A percentile compares a stretch with the other conserved stretches of the same genome.
These are phyloP conservation scores for Colletotrichum graminicola DNA, from an alignment of 2,329 filamentous ascomycete species.

Conservation along the genomic window DNA sequence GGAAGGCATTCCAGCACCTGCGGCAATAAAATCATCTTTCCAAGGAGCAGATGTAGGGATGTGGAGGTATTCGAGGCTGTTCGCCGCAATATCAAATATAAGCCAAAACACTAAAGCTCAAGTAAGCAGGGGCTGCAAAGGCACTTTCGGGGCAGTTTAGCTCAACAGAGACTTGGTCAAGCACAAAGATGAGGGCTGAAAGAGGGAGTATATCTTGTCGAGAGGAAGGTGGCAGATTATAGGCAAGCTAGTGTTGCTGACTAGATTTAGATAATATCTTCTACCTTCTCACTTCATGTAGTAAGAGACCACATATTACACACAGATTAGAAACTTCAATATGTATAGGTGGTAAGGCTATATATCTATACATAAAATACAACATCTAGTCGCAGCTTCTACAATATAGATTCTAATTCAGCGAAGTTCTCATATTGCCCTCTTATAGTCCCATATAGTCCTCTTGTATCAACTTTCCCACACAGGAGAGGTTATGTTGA, in stretches of 20 bases:
- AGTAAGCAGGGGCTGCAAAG: not conserved
- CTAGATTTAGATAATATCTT: too few species aligned
- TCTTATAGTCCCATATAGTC: too few species aligned
- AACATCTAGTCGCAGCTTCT: too few species aligned
- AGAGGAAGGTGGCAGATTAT: not conserved
- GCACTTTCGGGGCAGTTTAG: not conserved
- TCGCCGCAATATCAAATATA: slow-evolving; percentile 45
- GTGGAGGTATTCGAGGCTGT: slow-evolving; percentile 48
- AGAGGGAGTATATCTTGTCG: not conserved
- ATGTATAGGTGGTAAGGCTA: too few species aligned
- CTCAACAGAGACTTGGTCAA: slow-evolving; percentile 14
- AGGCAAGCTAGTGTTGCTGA: not conserved
- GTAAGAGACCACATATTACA: too few species aligned
- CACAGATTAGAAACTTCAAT: too few species aligned
- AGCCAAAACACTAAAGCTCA: not conserved
- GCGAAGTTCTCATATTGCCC: too few species aligned
- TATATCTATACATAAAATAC: too few species aligned
- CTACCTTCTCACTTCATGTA: too few species aligned
- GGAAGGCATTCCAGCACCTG: slow-evolving; percentile 37
- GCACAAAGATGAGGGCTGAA: not conserved
- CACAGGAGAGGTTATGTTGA: too few species aligned
- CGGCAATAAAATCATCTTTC: not conserved
- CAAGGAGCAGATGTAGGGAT: slow-evolving; percentile 25
- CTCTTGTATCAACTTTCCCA: too few species aligned
- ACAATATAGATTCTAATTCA: too few species aligned